Base-by-base conservation (phyloP, 2,329 filamentous ascomycete genomes). In the Trichoderma harzianum region DNA sequence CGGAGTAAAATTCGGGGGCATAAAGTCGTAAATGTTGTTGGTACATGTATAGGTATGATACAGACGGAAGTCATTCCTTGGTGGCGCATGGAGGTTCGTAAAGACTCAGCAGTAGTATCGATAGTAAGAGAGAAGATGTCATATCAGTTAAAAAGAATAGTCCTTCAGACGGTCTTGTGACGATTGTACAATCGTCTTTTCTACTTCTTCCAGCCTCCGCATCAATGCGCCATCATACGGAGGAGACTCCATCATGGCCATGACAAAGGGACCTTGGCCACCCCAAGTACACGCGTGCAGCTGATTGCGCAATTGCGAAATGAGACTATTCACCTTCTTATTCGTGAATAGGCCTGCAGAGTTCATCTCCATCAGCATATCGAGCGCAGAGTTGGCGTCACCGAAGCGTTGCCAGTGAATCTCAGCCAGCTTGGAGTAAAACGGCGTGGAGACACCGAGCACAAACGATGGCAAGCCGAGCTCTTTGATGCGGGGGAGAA, bases 381-480 rank as follows among this genome's bases (percentile, higher is more conserved):
- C 82, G 64, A 89, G 80, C 28, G 92, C 86, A 1, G 84, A 84
- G 4, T 77, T 74, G 2, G 89, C 83, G 76, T 93, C 89, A 26
- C 88, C 85, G 74, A 88, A 87, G 12, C 88, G 86, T 39, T 82
- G 79, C 88, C 91, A 93, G 70, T 89, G 83, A 26, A 91, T 85
- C 16, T 84, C 80, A 28, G 93, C 84, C 39, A 94, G 85, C 63
- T 88, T 84, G 77, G 92, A 90, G 83, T 93, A 95, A 55, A 95
- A 88, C 0, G 86, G 83, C 0, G 91, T 92, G 21, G 90, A 90
- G 7, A 89, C 90, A 62, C 92, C 92, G 0, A 95, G 86, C 7
- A 93, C 89, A 77, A 91, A 93, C 0, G 91, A 91, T 1, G 88
- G 87, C 1, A 92, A 85, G 2, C 92, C 92, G 0, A 93, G 84